Conservation (phyloP, 495 filamentous ascomycete species). For the Neurospora sublineolata region DNA sequence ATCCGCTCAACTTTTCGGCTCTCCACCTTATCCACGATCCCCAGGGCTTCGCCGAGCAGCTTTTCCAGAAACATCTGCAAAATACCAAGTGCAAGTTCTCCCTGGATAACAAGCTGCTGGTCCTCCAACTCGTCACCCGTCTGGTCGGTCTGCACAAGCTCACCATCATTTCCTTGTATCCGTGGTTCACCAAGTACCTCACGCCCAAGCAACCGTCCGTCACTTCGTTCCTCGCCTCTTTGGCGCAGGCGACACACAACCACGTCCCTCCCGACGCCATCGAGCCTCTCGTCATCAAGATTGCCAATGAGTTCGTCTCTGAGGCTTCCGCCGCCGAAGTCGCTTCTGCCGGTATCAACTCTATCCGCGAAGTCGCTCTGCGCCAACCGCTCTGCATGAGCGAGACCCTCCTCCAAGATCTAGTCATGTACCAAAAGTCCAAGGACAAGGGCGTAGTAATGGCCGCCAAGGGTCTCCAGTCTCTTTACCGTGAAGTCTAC, state of each 20-base stretch:
- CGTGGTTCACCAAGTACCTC: conserved; percentile 74
- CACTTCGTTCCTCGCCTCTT: conserved; percentile 84
- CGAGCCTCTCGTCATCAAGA: conserved; percentile 85
- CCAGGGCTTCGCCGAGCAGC: conserved; percentile 81
- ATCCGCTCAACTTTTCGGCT: conserved; percentile 93
- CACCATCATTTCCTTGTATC: conserved; percentile 48
- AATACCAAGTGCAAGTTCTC: conserved; percentile 73
- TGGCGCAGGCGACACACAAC: conserved; percentile 84
- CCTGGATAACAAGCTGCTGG: conserved; percentile 80
- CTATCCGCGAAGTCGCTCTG: conserved; percentile 86
- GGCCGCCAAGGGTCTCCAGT: conserved; percentile 83
- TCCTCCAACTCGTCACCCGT: conserved; percentile 80
- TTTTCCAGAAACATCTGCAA: conserved; percentile 87
- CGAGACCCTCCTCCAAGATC: conserved; percentile 86
- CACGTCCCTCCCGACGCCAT: conserved; percentile 88
- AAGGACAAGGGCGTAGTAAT: conserved; percentile 98
- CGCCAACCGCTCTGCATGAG: conserved; percentile 92
- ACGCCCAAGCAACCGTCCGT: conserved; percentile 87
- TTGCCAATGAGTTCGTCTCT: conserved; percentile 95
- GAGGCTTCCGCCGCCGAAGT: conserved; percentile 88
- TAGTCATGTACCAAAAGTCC: conserved; percentile 90
- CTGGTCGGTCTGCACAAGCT: conserved; percentile 90
- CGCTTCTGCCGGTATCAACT: conserved; percentile 83
- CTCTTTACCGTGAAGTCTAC: conserved; percentile 80
- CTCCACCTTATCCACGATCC: conserved; percentile 87